Percentiles rank a stretch among this genome's conserved stretches.
These are phyloP conservation scores for Halophytophthora batemanensis DNA, from an alignment of 352 stramenopile species.

Conservation along the genomic window DNA sequence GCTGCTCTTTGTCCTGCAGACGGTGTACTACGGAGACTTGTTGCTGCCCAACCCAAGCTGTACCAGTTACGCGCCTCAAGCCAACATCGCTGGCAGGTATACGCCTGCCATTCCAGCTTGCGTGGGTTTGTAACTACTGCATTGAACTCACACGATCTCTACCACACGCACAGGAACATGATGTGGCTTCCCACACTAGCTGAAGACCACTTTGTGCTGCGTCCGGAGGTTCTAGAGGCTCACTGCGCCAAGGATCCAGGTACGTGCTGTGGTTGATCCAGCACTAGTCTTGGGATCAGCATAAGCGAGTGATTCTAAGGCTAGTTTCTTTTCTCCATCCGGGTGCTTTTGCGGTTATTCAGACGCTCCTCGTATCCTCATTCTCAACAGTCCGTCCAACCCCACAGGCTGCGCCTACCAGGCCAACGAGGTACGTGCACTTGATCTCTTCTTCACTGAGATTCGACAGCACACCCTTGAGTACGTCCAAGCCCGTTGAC, in stretches of 20 bases:
- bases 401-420: conserved; percentile 82
- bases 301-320: conserved; percentile 4
- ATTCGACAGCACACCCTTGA: no score
- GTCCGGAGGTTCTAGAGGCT: conserved; percentile 75
- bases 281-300: not conserved
- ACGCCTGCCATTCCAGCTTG: not conserved
- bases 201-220: conserved; percentile 77
- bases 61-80: conserved; percentile 83
- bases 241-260: conserved; percentile 78
- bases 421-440: conserved; percentile 53
- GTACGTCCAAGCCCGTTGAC: no score
- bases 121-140: not conserved
- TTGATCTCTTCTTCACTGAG: not conserved
- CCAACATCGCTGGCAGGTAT: conserved; percentile 78
- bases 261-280: conserved; percentile 12
- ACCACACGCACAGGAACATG: conserved; percentile 60
- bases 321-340: no score
- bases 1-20: conserved; percentile 86
- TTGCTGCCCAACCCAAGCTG: conserved; percentile 83
- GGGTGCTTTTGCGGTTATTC: conserved; percentile 1
- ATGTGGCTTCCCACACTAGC: conserved; percentile 83
- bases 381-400: conserved; percentile 86
- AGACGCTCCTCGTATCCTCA: conserved; percentile 83
- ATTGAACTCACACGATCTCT: not conserved
- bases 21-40: conserved; percentile 84